These are phyloP conservation scores for Ceratocystis ficicola DNA, from an alignment of 2,329 filamentous ascomycete species.

Conservation along the genomic window DNA sequence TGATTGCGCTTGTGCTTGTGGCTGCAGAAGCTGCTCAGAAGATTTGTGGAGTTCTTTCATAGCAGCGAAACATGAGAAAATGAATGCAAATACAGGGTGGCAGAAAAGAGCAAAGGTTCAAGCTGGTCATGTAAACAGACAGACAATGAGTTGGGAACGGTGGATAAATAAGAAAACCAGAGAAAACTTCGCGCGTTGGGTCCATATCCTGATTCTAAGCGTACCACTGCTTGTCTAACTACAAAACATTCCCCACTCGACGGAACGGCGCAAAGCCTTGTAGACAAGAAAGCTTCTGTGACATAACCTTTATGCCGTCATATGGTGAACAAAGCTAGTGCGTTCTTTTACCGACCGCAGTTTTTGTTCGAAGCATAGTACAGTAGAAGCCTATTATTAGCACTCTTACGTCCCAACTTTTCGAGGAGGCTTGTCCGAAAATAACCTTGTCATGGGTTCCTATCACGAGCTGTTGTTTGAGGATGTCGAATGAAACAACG, in stretches of 20 bases:
- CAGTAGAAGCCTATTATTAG: not conserved
- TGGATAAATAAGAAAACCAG: no score
- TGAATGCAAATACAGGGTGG: not conserved
- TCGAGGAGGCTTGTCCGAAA: not conserved
- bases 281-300: not conserved
- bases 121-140: constrained; percentile 7
- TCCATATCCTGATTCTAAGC: no score
- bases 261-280: no score
- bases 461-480: not conserved
- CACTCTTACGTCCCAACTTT: not conserved
- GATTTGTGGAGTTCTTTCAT: constrained; percentile 35
- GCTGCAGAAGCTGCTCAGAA: not conserved
- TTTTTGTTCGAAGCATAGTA: not conserved
- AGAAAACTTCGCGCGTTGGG: no score
- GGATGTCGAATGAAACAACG: not conserved
- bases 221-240: no score
- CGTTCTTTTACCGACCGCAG: not conserved
- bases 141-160: no score
- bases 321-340: not conserved
- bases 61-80: constrained; percentile 27
- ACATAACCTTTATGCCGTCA: not conserved
- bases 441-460: not conserved
- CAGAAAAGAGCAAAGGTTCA: constrained; percentile 6
- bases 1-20: not conserved
- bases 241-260: no score